Evolutionary conservation across 352 stramenopile species (phyloP).

Genomic region (Phytophthora agathidicida): DNA sequence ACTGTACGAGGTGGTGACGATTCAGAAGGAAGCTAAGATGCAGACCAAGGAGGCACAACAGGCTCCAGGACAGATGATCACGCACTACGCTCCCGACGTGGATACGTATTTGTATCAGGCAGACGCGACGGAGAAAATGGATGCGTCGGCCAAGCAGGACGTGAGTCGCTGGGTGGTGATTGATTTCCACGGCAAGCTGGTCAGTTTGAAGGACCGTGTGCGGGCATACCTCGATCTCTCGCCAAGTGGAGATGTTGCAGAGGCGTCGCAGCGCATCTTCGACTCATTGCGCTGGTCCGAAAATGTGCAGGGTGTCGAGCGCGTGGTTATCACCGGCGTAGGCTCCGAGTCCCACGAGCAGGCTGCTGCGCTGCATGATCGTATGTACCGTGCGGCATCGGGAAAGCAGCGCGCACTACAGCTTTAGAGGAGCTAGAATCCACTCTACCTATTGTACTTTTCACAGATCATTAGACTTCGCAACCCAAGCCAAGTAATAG

Average conservation of each 20-base stretch:
- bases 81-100: slow-evolving; percentile 97
- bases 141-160: slow-evolving; percentile 31
- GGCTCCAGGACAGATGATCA: slow-evolving; percentile 96
- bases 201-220: slow-evolving; percentile 48
- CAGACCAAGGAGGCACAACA: slow-evolving; percentile 81
- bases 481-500: slow-evolving; percentile 12
- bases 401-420: slow-evolving; percentile 67
- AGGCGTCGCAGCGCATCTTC: slow-evolving; percentile 85
- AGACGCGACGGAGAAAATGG: slow-evolving; percentile 42
- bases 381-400: slow-evolving; percentile 83
- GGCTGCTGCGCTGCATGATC: slow-evolving; percentile 77
- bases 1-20: slow-evolving; percentile 65
- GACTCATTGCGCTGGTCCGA: slow-evolving; percentile 87
- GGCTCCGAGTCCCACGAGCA: slow-evolving; percentile 61
- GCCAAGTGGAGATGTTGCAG: slow-evolving; percentile 57
- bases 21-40: slow-evolving; percentile 69
- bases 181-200: slow-evolving; percentile 76
- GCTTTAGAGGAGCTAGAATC: slow-evolving; percentile 31
- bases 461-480: slow-evolving; percentile 22
- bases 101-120: slow-evolving; percentile 85
- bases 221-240: slow-evolving; percentile 86
- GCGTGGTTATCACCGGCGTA: slow-evolving; percentile 75
- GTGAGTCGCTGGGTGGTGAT: slow-evolving; percentile 75
- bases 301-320: slow-evolving; percentile 67
- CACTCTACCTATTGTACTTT: slow-evolving; percentile 20